Evolutionary conservation across 2,329 filamentous ascomycete genomes (phyloP), one percentile per base, ranked within the genome.

Genomic region (Teratosphaeria viscida): DNA sequence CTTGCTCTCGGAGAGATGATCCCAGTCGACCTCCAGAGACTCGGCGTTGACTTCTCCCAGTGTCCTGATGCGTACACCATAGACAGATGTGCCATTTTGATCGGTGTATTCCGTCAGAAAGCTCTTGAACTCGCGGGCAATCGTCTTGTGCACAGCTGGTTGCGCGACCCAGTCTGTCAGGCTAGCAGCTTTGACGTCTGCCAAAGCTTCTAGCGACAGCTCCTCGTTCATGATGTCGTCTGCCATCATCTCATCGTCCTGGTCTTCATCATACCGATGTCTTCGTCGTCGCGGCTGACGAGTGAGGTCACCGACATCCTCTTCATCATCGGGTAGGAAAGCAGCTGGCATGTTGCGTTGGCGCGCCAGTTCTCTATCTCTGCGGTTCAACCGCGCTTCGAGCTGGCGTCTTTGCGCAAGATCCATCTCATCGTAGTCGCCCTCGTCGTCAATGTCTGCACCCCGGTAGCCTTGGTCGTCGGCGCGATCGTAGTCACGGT

Each of bases 11-110:
- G 90, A 87, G 19, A 99, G 80, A 73, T 99, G 92, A 64, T 92
- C 89, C 73, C 96, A 99, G 1, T 92, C 96, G 54, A 99, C 91
- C 73, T 99, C 94, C 3, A 99, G 83, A 47, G 92, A 91, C 76
- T 97, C 95, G 55, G 92, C 90, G 73, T 99, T 99, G 72, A 96
- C 82, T 75, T 97, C 92, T 78, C 94, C 95, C n/a, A 99, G 84
- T 0, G 90, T 96, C 66, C 90, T 85, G 65, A 99, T 95, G 59
- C 92, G 88, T 67, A 90, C 92, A 58, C 94, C 94, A 73, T 99
- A 99, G 56, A 99, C 91, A 0, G 94, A 99, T 4, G 85, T 87
- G 58, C 91, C 92, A 64, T 87, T 85, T 58, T 91, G 85, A 70
- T 99, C 94, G 5, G 87, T 96, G 73, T 95, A 97, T 68, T 96